A percentile compares a stretch with the other conserved stretches of the same genome.
Evolutionary conservation across 2,329 filamentous ascomycete genomes (phyloP).

Genomic region (Exserohilum turcica): DNA sequence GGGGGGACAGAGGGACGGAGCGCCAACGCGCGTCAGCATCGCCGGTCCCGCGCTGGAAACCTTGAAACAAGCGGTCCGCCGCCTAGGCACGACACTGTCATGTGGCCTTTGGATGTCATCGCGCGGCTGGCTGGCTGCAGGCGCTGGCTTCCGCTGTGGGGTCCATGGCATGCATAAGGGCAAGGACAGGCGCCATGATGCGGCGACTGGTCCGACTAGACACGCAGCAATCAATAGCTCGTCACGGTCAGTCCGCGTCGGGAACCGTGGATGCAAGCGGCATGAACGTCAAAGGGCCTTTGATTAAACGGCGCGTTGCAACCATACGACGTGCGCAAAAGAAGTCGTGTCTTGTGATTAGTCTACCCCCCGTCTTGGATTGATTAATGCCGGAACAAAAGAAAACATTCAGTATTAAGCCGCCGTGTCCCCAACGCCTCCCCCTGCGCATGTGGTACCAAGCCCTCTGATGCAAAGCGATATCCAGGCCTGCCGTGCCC

Average conservation of each 20-base stretch:
- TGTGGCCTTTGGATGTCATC: slow-evolving; percentile 6
- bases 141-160: slow-evolving; percentile 15
- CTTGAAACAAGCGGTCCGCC: not conserved
- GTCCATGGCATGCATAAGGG: slow-evolving; percentile 10
- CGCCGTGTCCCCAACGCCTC: not conserved
- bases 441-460: not conserved
- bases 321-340: not conserved
- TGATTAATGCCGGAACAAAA: slow-evolving; percentile 5
- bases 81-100: slow-evolving; percentile 4
- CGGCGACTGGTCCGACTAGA: not conserved
- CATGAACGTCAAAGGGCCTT: not conserved
- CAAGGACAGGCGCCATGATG: slow-evolving; percentile 9
- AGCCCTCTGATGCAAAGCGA: not conserved
- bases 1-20: not conserved
- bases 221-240: not conserved
- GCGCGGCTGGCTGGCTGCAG: slow-evolving; percentile 18
- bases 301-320: not conserved
- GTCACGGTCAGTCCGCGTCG: not conserved
- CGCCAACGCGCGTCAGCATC: slow-evolving; percentile 1
- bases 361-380: not conserved
- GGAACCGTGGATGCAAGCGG: too few species aligned
- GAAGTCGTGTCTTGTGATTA: not conserved
- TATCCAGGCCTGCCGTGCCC: not conserved
- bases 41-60: not conserved
- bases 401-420: slow-evolving; percentile 5